phyloP scores from a whole-genome alignment of 1,284 basidiomycete species.

The Phenoliferia sp. region DNA sequence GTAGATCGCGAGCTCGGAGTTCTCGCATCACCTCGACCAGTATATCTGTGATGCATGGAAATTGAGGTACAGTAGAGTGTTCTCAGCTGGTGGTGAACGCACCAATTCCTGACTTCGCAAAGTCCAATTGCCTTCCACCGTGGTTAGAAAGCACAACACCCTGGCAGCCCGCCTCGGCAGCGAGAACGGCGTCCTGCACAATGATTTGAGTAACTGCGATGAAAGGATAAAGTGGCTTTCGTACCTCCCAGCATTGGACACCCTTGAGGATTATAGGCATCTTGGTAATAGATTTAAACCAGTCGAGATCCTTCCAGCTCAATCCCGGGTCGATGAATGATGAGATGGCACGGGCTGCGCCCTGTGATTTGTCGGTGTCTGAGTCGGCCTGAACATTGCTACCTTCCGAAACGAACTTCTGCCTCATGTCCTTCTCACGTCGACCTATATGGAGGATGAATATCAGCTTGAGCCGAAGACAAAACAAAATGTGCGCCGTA shows the following conservation, averaged over 20 bases:
- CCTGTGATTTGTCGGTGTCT: constrained; percentile 64
- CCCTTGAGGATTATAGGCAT: constrained; percentile 89
- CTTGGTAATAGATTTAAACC: constrained; percentile 83
- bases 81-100: too few species aligned
- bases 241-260: constrained; percentile 79
- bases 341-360: constrained; percentile 90
- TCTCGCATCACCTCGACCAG: constrained; percentile 78
- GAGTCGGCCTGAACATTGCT: constrained; percentile 37
- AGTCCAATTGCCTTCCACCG: constrained; percentile 47
- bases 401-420: constrained; percentile 77
- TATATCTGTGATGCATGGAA: constrained; percentile 83
- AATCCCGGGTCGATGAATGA: constrained; percentile 90
- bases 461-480: too few species aligned
- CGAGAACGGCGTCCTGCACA: constrained; percentile 67
- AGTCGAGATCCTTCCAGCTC: constrained; percentile 78
- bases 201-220: background rate
- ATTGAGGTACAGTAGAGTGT: constrained; percentile 52
- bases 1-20: constrained; percentile 60
- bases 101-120: background rate
- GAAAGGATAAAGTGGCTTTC: background rate
- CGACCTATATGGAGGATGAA: background rate
- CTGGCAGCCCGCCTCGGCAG: constrained; percentile 73
- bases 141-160: constrained; percentile 85
- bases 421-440: constrained; percentile 75
- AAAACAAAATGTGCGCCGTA: too few species aligned